These are phyloP conservation scores for Pythium biforme DNA, from an alignment of 352 stramenopile genomes.

Conservation along the genomic window DNA sequence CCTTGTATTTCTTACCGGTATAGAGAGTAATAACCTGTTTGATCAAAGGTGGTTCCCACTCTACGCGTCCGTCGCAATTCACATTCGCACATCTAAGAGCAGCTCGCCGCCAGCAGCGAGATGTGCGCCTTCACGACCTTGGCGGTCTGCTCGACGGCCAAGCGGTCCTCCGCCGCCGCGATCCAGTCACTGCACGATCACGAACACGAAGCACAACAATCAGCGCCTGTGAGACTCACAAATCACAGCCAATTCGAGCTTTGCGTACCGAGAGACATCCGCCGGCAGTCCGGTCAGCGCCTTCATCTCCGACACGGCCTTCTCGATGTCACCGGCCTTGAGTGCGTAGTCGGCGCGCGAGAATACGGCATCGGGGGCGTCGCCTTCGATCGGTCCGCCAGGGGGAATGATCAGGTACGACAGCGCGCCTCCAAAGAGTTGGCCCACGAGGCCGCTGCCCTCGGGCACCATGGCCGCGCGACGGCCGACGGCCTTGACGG, in stretches of 20 bases:
- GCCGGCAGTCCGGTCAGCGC: constrained; percentile 58
- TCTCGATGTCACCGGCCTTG: constrained; percentile 79
- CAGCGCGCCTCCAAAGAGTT: constrained; percentile 67
- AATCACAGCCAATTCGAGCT: background rate
- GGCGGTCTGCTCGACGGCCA: constrained; percentile 79
- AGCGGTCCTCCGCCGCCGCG: constrained; percentile 60
- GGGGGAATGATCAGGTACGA: constrained; percentile 78
- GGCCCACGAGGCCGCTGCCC: constrained; percentile 63
- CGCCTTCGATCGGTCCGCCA: constrained; percentile 70
- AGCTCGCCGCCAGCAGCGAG: constrained; percentile 76
- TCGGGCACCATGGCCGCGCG: constrained; percentile 68
- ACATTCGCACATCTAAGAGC: constrained; percentile 43
- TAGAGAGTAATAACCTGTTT: constrained; percentile 4
- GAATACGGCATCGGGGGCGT: constrained; percentile 69
- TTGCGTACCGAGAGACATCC: constrained; percentile 52
- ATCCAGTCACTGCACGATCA: constrained; percentile 59
- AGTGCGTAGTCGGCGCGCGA: constrained; percentile 81
- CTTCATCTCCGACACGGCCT: constrained; percentile 69
- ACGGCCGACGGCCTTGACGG: constrained; percentile 70
- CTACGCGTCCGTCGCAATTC: constrained; percentile 2
- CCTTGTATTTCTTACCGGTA: constrained; percentile 18
- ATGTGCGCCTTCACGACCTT: constrained; percentile 86
- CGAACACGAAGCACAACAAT: background rate
- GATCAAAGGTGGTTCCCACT: background rate
- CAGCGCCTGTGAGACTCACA: background rate